Evolutionary conservation across 805 yeast species (phyloP), one percentile per base, ranked within the genome.

Genomic region (Metschnikowia borealis): DNA sequence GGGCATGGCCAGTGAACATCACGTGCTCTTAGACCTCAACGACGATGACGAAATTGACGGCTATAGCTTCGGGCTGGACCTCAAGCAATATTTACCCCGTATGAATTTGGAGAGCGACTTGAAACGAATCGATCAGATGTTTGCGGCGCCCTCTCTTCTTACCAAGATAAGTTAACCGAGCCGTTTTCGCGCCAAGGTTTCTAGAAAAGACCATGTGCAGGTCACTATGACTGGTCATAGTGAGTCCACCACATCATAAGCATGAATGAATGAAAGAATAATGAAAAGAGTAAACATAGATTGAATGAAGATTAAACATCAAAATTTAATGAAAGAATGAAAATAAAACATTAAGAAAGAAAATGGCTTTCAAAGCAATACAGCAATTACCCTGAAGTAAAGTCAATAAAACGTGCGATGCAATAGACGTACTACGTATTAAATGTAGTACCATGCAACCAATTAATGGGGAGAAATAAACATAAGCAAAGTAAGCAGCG

Each of bases 91-190:
- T 44, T 33, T 44, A 37, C 55, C 56, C 6, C 53, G 56, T 13
- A 39, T 51, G 42, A 55, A 53, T 49, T 49, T 55, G 44, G 58
- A 53, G 51, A 48, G 51, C 18, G 58, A 55, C 44, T 49, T 55
- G 46, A 53, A 47, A 32, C 43, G 52, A 46, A 54, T 54, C 23
- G 59, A 55, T 39, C 54, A 46, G 44, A 51, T 53, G 56, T 43
- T 53, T 26, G 38, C 51, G 14, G 42, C 41, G 11, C 47, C 38
- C 5, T 31, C 36, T 10, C 46, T 48, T 23, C 44, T 48, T 14
- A 37, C 43, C 23, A 42, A 48, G 37, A 21, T 40, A 33, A 34
- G 47, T 20, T 44, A 31, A 11, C n/a, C 21, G 34, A 36, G 33
- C 34, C 33, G 34, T 23, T 15, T 6, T 17, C 34, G 34, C 34